These are phyloP conservation scores for Blastobotrys serpentis DNA, from an alignment of 1,139 yeast species.

Conservation along the genomic window DNA sequence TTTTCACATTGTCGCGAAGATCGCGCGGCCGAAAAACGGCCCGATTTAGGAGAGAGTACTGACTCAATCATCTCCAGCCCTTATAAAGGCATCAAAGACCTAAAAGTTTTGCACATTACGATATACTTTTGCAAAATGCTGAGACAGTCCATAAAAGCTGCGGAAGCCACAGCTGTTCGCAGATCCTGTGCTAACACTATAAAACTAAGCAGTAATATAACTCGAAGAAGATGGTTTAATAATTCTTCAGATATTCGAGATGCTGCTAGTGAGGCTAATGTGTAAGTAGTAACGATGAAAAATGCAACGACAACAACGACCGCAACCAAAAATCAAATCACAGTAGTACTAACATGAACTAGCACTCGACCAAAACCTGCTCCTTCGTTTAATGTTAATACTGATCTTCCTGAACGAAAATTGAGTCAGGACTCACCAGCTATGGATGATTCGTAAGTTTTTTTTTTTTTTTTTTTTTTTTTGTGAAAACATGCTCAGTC, in stretches of 20 bases:
- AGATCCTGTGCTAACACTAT: slow-evolving; percentile 8
- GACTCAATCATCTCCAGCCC: slow-evolving; percentile 7
- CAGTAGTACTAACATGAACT: too few species aligned
- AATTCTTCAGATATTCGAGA: background rate
- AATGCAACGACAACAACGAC: slow-evolving; percentile 6
- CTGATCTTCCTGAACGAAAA: slow-evolving; percentile 15
- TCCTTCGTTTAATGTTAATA: slow-evolving; percentile 46
- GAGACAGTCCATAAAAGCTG: slow-evolving; percentile 8
- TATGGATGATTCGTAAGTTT: slow-evolving; percentile 30
- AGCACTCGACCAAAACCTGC: slow-evolving; percentile 49
- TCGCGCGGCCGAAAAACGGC: slow-evolving; percentile 3
- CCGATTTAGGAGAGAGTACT: slow-evolving; percentile 4
- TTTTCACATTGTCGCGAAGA: slow-evolving; percentile 2
- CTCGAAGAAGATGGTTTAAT: slow-evolving; percentile 4
- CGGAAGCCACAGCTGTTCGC: background rate
- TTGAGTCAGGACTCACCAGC: slow-evolving; percentile 21
- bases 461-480: slow-evolving; percentile 25
- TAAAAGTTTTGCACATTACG: background rate
- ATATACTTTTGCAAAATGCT: background rate
- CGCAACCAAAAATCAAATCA: slow-evolving; percentile 8
- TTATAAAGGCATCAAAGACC: background rate
- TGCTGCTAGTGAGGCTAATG: slow-evolving; percentile 10
- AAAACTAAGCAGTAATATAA: background rate
- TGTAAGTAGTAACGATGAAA: too few species aligned
- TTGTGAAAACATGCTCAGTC: too few species aligned